These are phyloP conservation scores for Saccharomyces pastorianus DNA, from an alignment of 1,139 yeast genomes.

Conservation along the genomic window DNA sequence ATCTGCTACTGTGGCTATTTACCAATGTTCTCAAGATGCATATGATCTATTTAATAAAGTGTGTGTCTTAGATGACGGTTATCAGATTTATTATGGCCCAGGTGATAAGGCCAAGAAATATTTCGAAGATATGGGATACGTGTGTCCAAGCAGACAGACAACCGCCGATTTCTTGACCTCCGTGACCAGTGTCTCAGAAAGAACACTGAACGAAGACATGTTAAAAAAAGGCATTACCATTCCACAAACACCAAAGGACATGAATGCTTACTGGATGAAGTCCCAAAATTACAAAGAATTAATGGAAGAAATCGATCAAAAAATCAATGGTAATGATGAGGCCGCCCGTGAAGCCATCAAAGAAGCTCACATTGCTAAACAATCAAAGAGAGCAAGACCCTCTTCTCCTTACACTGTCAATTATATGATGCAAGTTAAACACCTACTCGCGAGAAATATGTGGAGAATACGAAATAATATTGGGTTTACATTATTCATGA, in stretches of 20 bases:
- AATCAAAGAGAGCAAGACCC: conserved; percentile 42
- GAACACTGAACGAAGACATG: conserved; percentile 32
- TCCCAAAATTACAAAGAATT: conserved; percentile 44
- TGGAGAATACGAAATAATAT: conserved; percentile 55
- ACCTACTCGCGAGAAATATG: conserved; percentile 47
- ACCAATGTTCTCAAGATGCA: conserved; percentile 75
- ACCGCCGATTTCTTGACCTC: conserved; percentile 48
- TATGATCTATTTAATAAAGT: conserved; percentile 42
- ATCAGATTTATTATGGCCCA: conserved; percentile 40
- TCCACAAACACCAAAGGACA: conserved; percentile 62
- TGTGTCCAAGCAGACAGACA: conserved; percentile 43
- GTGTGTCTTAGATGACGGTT: conserved; percentile 40
- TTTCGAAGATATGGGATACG: conserved; percentile 46
- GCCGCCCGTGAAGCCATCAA: conserved; percentile 28
- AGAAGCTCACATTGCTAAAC: conserved; percentile 43
- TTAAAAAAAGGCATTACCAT: conserved; percentile 42
- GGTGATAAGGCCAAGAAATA: conserved; percentile 35
- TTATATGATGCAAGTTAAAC: conserved; percentile 45
- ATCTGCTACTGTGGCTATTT: conserved; percentile 70
- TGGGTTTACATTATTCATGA: conserved; percentile 46
- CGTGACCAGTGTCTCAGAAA: conserved; percentile 47
- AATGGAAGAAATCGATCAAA: conserved; percentile 34
- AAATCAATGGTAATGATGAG: conserved; percentile 15
- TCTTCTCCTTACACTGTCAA: conserved; percentile 52
- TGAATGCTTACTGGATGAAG: conserved; percentile 52